These are phyloP conservation scores for Cucumis sativus DNA, from an alignment of 306 rosid genomes.

Conservation along the genomic window DNA sequence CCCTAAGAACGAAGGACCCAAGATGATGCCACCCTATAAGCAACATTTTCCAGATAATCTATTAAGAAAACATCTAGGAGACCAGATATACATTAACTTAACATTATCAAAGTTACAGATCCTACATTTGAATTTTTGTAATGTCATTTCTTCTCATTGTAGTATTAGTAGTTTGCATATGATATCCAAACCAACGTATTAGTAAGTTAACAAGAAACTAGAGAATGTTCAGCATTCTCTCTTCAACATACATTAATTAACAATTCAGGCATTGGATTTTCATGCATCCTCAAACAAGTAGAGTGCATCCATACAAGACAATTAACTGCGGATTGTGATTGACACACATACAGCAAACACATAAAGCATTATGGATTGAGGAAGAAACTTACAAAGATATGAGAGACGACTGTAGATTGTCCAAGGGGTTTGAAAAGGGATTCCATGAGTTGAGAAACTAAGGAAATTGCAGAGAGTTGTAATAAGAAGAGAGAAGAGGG, in stretches of 20 bases:
- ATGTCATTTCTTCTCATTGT: not conserved
- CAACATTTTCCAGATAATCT: not conserved
- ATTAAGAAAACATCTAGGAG: not conserved
- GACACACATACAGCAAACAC: not conserved
- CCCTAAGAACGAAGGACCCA: slow-evolving; percentile 53
- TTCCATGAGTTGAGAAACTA: slow-evolving; percentile 21
- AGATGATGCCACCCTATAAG: slow-evolving; percentile 37
- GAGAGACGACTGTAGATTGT: slow-evolving; percentile 53
- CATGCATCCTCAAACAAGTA: not conserved
- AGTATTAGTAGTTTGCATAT: too few relatives aligned
- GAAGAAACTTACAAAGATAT: slow-evolving; percentile 42
- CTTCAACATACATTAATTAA: not conserved
- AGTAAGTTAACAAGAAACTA: not conserved
- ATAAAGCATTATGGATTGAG: not conserved
- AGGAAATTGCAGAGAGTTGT: slow-evolving; percentile 31
- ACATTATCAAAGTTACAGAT: not conserved
- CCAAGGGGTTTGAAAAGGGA: slow-evolving; percentile 37
- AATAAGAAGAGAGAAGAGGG: slow-evolving; percentile 35
- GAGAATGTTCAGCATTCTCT: not conserved
- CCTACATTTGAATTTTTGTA: not conserved
- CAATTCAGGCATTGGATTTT: not conserved
- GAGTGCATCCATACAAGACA: slow-evolving; percentile 23
- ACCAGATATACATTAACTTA: not conserved
- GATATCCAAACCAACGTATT: not conserved
- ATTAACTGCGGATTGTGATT: slow-evolving; percentile 17